phyloP scores from a whole-genome alignment of 2,329 filamentous ascomycete species.

The Diplodia sapinea region DNA sequence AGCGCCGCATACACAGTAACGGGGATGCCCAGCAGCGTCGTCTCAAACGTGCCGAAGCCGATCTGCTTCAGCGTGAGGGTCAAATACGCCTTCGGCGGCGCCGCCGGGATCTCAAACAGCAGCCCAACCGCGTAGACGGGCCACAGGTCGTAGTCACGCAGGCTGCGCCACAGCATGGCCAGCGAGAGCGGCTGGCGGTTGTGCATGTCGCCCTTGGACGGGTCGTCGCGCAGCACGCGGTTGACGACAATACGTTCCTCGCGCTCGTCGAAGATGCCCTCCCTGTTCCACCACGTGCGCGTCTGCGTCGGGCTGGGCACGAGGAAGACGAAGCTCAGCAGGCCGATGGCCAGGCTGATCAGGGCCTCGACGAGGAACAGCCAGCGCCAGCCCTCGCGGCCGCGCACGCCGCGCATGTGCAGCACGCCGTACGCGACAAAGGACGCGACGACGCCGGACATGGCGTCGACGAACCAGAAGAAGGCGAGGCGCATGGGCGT shows the following conservation, averaged over 20 bases:
- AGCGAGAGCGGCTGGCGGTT: conserved; percentile 61
- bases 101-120: conserved; percentile 44
- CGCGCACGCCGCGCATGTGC: conserved; percentile 65
- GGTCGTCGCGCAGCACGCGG: conserved; percentile 62
- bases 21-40: conserved; percentile 50
- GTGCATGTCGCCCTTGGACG: conserved; percentile 66
- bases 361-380: conserved; percentile 68
- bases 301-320: conserved; percentile 63
- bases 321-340: conserved; percentile 59
- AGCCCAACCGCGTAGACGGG: conserved; percentile 48
- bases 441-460: conserved; percentile 55
- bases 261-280: conserved; percentile 70
- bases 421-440: conserved; percentile 64
- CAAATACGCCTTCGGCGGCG: conserved; percentile 44
- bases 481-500: conserved; percentile 68
- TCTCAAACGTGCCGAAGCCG: conserved; percentile 47
- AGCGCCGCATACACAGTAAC: conserved; percentile 56
- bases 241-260: conserved; percentile 76
- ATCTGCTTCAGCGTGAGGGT: conserved; percentile 45
- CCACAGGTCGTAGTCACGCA: conserved; percentile 63
- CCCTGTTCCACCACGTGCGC: conserved; percentile 63
- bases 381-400: conserved; percentile 65
- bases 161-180: conserved; percentile 56
- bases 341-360: conserved; percentile 59
- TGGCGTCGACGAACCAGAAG: conserved; percentile 70